Evolutionary conservation across 805 yeast species (phyloP).

Genomic region (Pichia cephalocereana): DNA sequence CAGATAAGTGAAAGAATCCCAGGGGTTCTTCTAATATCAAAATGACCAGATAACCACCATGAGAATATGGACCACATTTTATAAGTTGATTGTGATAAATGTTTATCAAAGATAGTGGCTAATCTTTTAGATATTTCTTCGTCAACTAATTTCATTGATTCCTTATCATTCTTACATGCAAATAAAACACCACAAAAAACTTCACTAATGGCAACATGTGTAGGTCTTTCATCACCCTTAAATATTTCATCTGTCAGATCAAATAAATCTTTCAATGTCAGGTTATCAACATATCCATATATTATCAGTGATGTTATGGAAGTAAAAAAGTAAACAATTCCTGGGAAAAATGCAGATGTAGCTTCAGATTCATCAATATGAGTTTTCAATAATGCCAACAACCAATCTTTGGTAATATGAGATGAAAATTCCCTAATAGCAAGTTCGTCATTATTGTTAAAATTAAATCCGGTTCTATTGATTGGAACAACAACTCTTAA

Average conservation of each 20-base stretch:
- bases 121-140: constrained; percentile 37
- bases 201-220: constrained; percentile 71
- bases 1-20: constrained; percentile 37
- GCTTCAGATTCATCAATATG: constrained; percentile 63
- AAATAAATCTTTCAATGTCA: constrained; percentile 45
- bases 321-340: constrained; percentile 50
- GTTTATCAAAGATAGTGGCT: constrained; percentile 37
- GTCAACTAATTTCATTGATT: constrained; percentile 33
- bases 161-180: constrained; percentile 32
- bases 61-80: constrained; percentile 68
- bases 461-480: constrained; percentile 19
- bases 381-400: constrained; percentile 38
- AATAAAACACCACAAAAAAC: constrained; percentile 54
- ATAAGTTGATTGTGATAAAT: constrained; percentile 63
- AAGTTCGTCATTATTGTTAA: constrained; percentile 34
- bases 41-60: constrained; percentile 63
- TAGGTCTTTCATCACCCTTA: constrained; percentile 58
- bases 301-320: constrained; percentile 41
- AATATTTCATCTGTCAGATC: constrained; percentile 41
- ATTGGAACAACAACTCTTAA: constrained; percentile 36
- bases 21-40: constrained; percentile 61
- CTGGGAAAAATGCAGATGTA: constrained; percentile 55
- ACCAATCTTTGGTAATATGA: constrained; percentile 47
- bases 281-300: constrained; percentile 31
- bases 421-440: constrained; percentile 36